Conservation (phyloP, 169 alveolate genomes). For the Ichthyophthirius multifiliis region DNA sequence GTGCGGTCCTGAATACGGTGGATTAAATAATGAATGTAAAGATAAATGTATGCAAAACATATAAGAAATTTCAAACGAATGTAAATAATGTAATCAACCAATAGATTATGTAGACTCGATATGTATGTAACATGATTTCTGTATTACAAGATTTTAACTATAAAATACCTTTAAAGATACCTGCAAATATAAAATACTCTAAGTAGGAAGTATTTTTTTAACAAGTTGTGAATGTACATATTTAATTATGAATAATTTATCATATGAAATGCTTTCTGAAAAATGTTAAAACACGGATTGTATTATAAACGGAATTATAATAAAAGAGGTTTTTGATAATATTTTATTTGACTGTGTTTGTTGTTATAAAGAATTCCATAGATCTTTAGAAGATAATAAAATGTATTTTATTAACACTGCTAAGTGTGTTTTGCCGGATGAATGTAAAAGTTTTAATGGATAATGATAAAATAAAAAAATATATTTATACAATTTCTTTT, state of each 20-base stretch:
- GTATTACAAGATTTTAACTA: conserved; percentile 19
- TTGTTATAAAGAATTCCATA: background rate
- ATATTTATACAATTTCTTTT: too few species aligned
- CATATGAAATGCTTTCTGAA: background rate
- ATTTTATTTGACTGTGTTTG: background rate
- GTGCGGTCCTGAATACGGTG: conserved; percentile 42
- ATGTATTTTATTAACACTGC: background rate
- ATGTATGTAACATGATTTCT: conserved; percentile 40
- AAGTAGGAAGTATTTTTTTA: background rate
- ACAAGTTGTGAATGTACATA: conserved; percentile 4
- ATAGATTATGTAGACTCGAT: conserved; percentile 24
- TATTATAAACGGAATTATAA: background rate
- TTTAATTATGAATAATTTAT: background rate
- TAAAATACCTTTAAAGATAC: background rate
- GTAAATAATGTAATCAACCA: conserved; percentile 15
- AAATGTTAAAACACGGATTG: background rate
- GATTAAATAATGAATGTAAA: conserved; percentile 27
- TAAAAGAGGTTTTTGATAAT: background rate
- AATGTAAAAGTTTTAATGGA: background rate
- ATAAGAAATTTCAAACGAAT: background rate
- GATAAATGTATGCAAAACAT: background rate
- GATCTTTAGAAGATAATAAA: background rate
- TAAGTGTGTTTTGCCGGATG: background rate
- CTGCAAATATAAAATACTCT: background rate
- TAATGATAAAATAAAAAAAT: background rate